These are phyloP conservation scores for Flaveria brownii DNA, from an alignment of 129 eudicot species.

Conservation along the genomic window DNA sequence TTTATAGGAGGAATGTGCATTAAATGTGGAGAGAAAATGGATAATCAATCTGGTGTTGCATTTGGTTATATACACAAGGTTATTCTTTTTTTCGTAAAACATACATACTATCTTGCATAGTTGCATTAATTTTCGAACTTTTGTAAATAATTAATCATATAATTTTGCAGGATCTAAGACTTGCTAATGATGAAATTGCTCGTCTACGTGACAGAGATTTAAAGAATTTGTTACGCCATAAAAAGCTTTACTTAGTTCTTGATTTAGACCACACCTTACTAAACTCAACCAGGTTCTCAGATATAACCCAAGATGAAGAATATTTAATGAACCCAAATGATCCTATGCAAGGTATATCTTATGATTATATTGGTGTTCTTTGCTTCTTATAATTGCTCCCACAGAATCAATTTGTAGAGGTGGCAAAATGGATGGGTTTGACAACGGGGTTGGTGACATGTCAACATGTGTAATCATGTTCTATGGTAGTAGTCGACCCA, in stretches of 20 bases:
- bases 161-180: constrained; percentile 69
- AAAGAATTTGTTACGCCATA: constrained; percentile 58
- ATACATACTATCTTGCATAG: neutral
- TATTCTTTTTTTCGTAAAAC: constrained; percentile 15
- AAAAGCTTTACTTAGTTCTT: constrained; percentile 75
- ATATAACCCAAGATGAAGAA: constrained; percentile 66
- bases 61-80: constrained; percentile 87
- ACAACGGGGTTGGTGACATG: neutral
- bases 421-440: neutral
- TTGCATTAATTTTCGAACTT: constrained; percentile 1
- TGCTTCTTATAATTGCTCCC: constrained; percentile 18
- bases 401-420: constrained; percentile 7
- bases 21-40: constrained; percentile 66
- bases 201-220: constrained; percentile 69
- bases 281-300: constrained; percentile 63
- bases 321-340: constrained; percentile 53
- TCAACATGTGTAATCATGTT: neutral
- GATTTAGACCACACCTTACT: constrained; percentile 94
- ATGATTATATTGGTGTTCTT: neutral
- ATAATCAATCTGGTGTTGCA: constrained; percentile 71
- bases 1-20: constrained; percentile 70
- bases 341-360: constrained; percentile 62
- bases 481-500: neutral
- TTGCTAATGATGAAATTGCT: constrained; percentile 58
- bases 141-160: constrained; percentile 14